Evolutionary conservation across 2,329 filamentous ascomycete genomes (phyloP).

Genomic region (Tolypocladium tundrense): DNA sequence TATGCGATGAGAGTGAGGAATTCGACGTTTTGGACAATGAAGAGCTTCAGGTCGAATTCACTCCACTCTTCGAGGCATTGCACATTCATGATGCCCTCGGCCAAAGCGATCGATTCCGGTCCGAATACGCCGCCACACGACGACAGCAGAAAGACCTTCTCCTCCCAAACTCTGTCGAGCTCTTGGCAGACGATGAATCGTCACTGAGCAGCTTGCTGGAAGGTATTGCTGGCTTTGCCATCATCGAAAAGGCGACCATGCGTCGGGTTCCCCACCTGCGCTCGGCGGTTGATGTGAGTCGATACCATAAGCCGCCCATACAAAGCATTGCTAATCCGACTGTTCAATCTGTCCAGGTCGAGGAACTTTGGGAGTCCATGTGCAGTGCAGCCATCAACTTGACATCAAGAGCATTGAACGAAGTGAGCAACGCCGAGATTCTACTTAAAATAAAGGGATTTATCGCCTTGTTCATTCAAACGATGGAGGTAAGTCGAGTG

Average conservation of each 20-base stretch:
- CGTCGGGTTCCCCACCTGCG: constrained; percentile 74
- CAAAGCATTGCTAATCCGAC: not conserved
- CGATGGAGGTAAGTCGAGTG: constrained; percentile 66
- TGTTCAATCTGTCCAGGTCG: constrained; percentile 48
- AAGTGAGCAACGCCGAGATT: constrained; percentile 79
- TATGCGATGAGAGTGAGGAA: constrained; percentile 90
- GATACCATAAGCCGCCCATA: not conserved
- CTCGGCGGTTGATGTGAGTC: constrained; percentile 65
- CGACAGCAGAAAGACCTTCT: constrained; percentile 86
- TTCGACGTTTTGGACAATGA: constrained; percentile 95
- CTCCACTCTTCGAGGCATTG: constrained; percentile 83
- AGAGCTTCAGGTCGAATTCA: constrained; percentile 88
- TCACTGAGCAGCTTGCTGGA: constrained; percentile 86
- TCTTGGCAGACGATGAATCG: constrained; percentile 73
- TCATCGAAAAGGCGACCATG: constrained; percentile 92
- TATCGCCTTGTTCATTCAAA: constrained; percentile 90
- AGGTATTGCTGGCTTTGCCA: constrained; percentile 90
- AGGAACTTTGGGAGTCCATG: constrained; percentile 98
- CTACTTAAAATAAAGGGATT: constrained; percentile 92
- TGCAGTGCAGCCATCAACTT: constrained; percentile 77
- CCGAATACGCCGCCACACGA: constrained; percentile 85
- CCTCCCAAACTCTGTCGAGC: constrained; percentile 63
- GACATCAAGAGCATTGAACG: constrained; percentile 67
- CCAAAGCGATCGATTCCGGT: constrained; percentile 80
- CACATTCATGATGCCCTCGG: constrained; percentile 95